A percentile compares a stretch with the other conserved stretches of the same genome.
Evolutionary conservation across 495 filamentous ascomycete genomes (phyloP).

Genomic region (Podospora anserina): DNA sequence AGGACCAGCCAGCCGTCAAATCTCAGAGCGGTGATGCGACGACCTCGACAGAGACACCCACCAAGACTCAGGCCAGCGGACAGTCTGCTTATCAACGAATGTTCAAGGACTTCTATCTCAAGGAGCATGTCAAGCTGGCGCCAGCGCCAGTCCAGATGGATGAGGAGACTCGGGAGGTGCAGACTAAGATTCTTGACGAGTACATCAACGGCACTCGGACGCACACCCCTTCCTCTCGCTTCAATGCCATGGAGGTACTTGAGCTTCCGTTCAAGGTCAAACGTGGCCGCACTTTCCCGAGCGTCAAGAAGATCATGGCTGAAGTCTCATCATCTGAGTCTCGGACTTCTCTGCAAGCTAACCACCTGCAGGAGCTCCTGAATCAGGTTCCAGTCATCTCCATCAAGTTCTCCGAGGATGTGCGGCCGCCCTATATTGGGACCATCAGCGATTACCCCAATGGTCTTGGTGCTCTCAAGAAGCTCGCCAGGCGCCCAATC

Average conservation of each 20-base stretch:
- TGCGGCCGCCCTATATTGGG: slow-evolving; percentile 85
- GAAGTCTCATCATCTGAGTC: slow-evolving; percentile 42
- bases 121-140: slow-evolving; percentile 63
- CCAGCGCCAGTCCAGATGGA: slow-evolving; percentile 51
- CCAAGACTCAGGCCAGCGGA: slow-evolving; percentile 28
- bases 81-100: slow-evolving; percentile 62
- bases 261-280: slow-evolving; percentile 53
- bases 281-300: slow-evolving; percentile 50
- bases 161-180: slow-evolving; percentile 48
- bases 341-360: slow-evolving; percentile 40
- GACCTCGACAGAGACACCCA: slow-evolving; percentile 13
- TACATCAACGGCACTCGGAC: slow-evolving; percentile 38
- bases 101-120: slow-evolving; percentile 77
- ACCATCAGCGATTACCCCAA: slow-evolving; percentile 66
- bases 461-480: slow-evolving; percentile 40
- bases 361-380: slow-evolving; percentile 51
- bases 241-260: slow-evolving; percentile 58
- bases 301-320: slow-evolving; percentile 66
- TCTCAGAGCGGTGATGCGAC: slow-evolving; percentile 20
- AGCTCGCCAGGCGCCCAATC: slow-evolving; percentile 69
- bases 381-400: slow-evolving; percentile 68
- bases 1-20: slow-evolving; percentile 23
- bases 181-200: slow-evolving; percentile 50
- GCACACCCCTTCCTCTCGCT: slow-evolving; percentile 33
- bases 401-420: slow-evolving; percentile 79